These are phyloP conservation scores for Oenanthe sinensis DNA, from an alignment of 129 eudicot genomes.

Conservation along the genomic window DNA sequence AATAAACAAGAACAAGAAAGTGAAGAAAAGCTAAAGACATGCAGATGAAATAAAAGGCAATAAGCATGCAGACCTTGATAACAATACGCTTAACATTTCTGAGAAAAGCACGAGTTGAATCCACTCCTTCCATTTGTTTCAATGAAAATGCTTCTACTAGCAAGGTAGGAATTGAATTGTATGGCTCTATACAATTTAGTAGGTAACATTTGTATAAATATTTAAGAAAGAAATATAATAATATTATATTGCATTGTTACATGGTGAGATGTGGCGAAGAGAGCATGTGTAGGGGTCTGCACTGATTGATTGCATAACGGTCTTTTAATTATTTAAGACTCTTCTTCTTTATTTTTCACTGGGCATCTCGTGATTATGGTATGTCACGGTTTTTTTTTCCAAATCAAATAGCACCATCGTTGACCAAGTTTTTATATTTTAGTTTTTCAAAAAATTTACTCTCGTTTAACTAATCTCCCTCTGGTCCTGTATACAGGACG, in stretches of 20 bases:
- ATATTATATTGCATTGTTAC: neutral
- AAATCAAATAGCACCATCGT: no score
- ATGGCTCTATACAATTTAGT: neutral
- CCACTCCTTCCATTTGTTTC: slow-evolving; percentile 37
- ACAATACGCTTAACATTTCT: slow-evolving; percentile 77
- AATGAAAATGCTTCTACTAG: neutral
- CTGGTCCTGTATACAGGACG: no score
- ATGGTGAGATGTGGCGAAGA: slow-evolving; percentile 3
- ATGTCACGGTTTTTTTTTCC: neutral
- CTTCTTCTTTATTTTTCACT: neutral
- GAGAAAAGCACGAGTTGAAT: slow-evolving; percentile 64
- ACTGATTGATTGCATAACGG: neutral
- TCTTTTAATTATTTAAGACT: neutral
- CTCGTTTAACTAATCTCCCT: no score
- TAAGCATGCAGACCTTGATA: slow-evolving; percentile 37
- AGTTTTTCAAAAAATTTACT: no score
- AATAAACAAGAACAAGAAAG: neutral
- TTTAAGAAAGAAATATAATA: neutral
- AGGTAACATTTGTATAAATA: no score
- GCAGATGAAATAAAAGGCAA: neutral
- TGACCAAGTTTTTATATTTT: no score
- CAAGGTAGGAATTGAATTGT: neutral
- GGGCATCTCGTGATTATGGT: neutral
- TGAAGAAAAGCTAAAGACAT: neutral
- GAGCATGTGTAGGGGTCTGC: neutral